phyloP scores from a whole-genome alignment of 2,329 filamentous ascomycete species.

The Aureobasidium melanogenum region DNA sequence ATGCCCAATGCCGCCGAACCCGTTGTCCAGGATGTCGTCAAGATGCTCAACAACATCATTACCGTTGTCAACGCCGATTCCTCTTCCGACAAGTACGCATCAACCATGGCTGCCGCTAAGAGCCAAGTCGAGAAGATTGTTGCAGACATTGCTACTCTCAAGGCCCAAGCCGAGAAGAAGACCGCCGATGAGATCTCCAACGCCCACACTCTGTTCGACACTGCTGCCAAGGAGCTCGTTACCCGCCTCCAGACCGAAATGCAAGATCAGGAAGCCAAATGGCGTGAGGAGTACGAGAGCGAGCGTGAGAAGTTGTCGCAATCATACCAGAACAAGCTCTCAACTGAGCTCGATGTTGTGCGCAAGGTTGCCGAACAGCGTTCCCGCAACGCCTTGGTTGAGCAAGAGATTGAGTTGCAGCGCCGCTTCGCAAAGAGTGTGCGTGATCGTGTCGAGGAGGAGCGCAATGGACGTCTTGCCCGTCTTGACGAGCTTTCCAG shows the following conservation, averaged over 20 bases:
- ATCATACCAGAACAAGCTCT: constrained; percentile 71
- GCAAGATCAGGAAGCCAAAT: constrained; percentile 68
- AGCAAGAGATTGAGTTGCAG: constrained; percentile 86
- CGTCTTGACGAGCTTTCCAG: constrained; percentile 73
- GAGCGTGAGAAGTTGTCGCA: constrained; percentile 74
- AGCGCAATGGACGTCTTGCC: constrained; percentile 78
- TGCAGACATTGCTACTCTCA: constrained; percentile 65
- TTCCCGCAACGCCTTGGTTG: constrained; percentile 73
- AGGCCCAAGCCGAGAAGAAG: constrained; percentile 57
- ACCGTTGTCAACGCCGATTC: constrained; percentile 84
- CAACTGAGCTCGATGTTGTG: constrained; percentile 69
- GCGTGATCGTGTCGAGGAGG: constrained; percentile 71
- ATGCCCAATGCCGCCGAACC: constrained; percentile 72
- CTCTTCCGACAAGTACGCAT: constrained; percentile 65
- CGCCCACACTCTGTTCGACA: constrained; percentile 70
- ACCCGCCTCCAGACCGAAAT: constrained; percentile 78
- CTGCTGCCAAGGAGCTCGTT: constrained; percentile 79
- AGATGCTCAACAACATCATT: constrained; percentile 94
- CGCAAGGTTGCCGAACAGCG: constrained; percentile 74
- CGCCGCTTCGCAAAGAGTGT: constrained; percentile 73
- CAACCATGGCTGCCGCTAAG: constrained; percentile 78
- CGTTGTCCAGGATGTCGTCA: constrained; percentile 84
- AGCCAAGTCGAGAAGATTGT: constrained; percentile 70
- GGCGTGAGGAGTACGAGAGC: constrained; percentile 78
- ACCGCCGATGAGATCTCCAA: constrained; percentile 67